Base-by-base conservation (phyloP, 495 filamentous ascomycete genomes). In the Hypoxylon perforatum region DNA sequence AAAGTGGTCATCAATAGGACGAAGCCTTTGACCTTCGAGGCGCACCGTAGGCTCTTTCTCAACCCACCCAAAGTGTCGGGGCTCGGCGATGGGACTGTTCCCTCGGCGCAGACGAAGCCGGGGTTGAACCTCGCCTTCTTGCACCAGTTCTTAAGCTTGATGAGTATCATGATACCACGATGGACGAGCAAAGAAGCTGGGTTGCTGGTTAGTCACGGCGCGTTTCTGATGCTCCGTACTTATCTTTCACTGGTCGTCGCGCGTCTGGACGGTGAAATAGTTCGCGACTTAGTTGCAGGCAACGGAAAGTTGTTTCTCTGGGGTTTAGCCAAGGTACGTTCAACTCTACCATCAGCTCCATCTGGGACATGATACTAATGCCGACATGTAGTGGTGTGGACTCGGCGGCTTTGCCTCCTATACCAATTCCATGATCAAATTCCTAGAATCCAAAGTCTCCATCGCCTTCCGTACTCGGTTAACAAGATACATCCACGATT, bases 371-470 rank as follows among this genome's bases (percentile, higher is more conserved):
- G 28, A 36, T 36, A 19, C 58, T 70, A 55, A 67, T 38, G 22
- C 25, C 58, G 46, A 41, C 36, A 22, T 55, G 41, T 49, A 82
- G 79, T 87, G 84, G 84, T 85, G 82, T 62, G 84, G 84, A 0
- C 75, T 84, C 36, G 87, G 88, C 42, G 85, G 83, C 39, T 85
- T 97, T 66, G 92, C 91, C 15, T 93, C 92, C 0, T 96, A 96
- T 73, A 96, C 92, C 36, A 97, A 97, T 75, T 92, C 93, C 36
- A 94, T 93, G 89, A 98, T 99, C 78, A 97, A 97, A 77, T 99
- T 93, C 78, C 85, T 99, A 54, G 94, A 99, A 74, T 92, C 92
- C 48, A 99, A 99, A 81, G 92, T 98, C 47, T 96, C 94, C 12
- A 99, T 99, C 58, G 92, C 96, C 44, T 99, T 99, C 84, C 91